Percentiles rank a stretch among this genome's conserved stretches.
phyloP scores from a whole-genome alignment of 495 filamentous ascomycete species.

The Pseudevernia furfuracea region DNA sequence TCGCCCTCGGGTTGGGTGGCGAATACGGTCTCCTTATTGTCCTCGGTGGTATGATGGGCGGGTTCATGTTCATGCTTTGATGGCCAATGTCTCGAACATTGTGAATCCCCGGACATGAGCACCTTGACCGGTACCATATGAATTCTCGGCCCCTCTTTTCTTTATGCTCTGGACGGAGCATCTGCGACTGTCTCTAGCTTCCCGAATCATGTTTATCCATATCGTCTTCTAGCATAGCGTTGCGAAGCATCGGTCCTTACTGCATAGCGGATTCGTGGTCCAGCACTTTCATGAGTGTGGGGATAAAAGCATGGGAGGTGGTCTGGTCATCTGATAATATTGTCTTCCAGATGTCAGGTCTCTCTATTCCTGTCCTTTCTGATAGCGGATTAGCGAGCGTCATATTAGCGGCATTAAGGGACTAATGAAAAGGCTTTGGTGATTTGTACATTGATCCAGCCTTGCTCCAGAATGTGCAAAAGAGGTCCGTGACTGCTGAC shows the following conservation, averaged over 20 bases:
- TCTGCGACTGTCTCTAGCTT: not conserved
- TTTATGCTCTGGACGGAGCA: not conserved
- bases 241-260: conserved; percentile 18
- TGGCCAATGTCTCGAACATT: not conserved
- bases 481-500: not conserved
- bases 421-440: conserved; percentile 7
- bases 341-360: not conserved
- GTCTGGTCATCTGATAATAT: conserved; percentile 17
- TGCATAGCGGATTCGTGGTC: conserved; percentile 7
- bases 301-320: conserved; percentile 18
- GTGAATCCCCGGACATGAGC: too few relatives aligned
- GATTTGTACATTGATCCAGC: not conserved
- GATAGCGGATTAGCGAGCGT: conserved; percentile 27
- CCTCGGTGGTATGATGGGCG: conserved; percentile 53
- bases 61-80: conserved; percentile 55
- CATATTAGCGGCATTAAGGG: conserved; percentile 12
- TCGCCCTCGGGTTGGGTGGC: conserved; percentile 44
- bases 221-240: conserved; percentile 17
- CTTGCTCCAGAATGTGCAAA: not conserved
- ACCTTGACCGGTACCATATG: not conserved
- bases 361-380: conserved; percentile 24
- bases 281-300: not conserved
- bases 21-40: conserved; percentile 52
- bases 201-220: not conserved
- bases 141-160: not conserved